Conservation (phyloP, 331 rosid species). For the Cydonia oblonga region DNA sequence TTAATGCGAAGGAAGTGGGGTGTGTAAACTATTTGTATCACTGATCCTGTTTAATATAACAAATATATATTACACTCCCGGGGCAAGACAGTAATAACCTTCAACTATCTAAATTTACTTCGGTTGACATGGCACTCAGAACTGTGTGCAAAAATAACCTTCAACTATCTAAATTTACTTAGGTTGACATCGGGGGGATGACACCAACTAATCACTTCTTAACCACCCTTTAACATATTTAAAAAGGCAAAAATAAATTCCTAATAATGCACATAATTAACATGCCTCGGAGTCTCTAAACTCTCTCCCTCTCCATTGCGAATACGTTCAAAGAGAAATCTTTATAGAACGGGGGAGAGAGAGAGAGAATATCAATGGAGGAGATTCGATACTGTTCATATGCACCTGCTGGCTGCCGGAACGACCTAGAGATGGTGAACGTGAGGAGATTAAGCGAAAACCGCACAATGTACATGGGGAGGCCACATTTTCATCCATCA, state of each 20-base stretch:
- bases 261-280: not conserved
- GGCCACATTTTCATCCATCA: not conserved
- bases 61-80: not conserved
- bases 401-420: not conserved
- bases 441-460: slow-evolving; percentile 18
- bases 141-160: too few relatives aligned
- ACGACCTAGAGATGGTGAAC: slow-evolving; percentile 3
- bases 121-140: not conserved
- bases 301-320: not conserved
- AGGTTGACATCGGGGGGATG: too few relatives aligned
- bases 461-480: not conserved
- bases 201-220: not conserved
- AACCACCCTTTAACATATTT: not conserved
- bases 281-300: not conserved
- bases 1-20: not conserved
- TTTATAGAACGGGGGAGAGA: not conserved
- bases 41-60: not conserved
- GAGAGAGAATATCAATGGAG: not conserved
- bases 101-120: not conserved
- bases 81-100: not conserved
- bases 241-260: not conserved
- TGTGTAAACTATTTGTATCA: not conserved
- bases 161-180: too few relatives aligned
- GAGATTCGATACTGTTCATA: not conserved
- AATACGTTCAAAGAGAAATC: not conserved